Evolutionary conservation across 2,329 filamentous ascomycete genomes (phyloP).

Genomic region (Fusarium haematococcum): DNA sequence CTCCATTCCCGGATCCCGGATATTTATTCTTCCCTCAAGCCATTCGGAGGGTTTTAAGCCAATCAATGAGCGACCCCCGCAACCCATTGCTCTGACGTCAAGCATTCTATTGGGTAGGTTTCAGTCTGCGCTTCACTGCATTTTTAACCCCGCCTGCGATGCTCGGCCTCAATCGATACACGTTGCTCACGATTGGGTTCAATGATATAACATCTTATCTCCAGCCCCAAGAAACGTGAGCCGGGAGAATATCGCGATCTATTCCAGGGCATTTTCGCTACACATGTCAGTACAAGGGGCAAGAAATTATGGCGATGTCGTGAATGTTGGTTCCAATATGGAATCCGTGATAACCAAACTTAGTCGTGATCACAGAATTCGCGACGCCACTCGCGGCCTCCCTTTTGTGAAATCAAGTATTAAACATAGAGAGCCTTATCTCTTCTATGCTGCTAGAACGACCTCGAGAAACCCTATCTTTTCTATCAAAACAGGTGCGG

Average conservation of each 20-base stretch:
- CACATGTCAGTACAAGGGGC: no score
- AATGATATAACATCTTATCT: not conserved
- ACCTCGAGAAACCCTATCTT: not conserved
- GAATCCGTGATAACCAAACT: no score
- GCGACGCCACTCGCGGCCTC: no score
- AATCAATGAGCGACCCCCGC: not conserved
- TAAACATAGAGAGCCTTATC: rapidly evolving
- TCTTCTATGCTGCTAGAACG: rapidly evolving
- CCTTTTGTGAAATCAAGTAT: not conserved
- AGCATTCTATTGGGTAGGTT: no score
- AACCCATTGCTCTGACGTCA: no score
- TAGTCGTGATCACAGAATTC: no score
- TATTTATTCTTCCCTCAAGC: not conserved
- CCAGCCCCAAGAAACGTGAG: not conserved
- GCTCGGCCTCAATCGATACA: not conserved
- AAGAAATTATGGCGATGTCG: no score
- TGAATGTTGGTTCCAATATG: no score
- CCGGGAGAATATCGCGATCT: rapidly evolving
- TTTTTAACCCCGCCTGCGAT: not conserved
- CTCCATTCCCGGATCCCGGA: not conserved
- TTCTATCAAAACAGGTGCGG: not conserved
- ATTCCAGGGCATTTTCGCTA: not conserved
- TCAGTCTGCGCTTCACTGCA: not conserved
- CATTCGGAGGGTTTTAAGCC: not conserved
- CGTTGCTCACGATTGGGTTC: no score